phyloP scores from a whole-genome alignment of 345 rosid genomes.

The Hypericum perforatum region DNA sequence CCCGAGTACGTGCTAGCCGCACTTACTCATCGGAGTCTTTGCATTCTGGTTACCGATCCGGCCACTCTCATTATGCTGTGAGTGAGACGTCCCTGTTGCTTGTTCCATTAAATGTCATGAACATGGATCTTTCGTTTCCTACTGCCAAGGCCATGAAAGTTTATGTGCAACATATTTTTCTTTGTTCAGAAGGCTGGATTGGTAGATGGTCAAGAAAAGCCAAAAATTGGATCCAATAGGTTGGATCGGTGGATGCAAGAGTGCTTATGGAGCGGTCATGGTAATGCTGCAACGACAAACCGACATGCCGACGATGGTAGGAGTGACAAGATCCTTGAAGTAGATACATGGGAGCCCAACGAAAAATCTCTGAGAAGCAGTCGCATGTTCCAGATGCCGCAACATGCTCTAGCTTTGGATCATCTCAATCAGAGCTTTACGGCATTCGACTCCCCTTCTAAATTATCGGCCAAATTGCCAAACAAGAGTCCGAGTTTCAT shows the following conservation, averaged over 20 bases:
- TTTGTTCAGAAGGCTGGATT: constrained; percentile 35
- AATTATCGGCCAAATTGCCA: constrained; percentile 10
- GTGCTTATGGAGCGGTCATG: constrained; percentile 29
- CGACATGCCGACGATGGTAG: constrained; percentile 18
- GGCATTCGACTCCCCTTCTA: constrained; percentile 14
- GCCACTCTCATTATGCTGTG: constrained; percentile 10
- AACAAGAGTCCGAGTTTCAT: constrained; percentile 4
- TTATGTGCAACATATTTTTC: constrained; percentile 41
- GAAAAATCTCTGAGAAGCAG: constrained; percentile 23
- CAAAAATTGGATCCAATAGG: constrained; percentile 46
- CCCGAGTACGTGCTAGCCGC: constrained; percentile 24
- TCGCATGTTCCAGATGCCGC: constrained; percentile 19
- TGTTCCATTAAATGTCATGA: neutral
- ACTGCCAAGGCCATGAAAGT: neutral
- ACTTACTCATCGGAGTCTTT: constrained; percentile 8
- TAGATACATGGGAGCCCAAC: constrained; percentile 77
- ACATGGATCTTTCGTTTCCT: neutral
- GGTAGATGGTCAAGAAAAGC: constrained; percentile 20
- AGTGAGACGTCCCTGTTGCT: constrained; percentile 6
- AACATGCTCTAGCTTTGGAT: constrained; percentile 12
- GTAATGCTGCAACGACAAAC: constrained; percentile 17
- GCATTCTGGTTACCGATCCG: constrained; percentile 11
- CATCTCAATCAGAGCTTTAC: constrained; percentile 4
- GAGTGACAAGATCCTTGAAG: constrained; percentile 28
- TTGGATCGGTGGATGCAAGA: constrained; percentile 82